Base-by-base conservation (phyloP, 257 asterid genomes). In the Anisodus tanguticus region DNA sequence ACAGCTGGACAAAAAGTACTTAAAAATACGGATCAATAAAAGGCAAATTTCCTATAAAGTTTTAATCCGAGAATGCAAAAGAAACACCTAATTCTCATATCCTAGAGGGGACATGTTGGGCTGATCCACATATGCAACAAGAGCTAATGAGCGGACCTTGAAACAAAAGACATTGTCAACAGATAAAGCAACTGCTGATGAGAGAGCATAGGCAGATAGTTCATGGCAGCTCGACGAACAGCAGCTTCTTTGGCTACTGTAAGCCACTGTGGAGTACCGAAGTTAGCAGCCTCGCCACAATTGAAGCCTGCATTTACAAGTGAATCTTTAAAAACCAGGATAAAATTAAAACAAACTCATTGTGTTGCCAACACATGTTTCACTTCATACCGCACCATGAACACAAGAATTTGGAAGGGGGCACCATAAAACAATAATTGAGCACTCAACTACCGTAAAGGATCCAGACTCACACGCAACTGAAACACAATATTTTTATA, bases 261-360 rank as follows among this genome's bases (percentile, higher is more conserved):
- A 87, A 96, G 99, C 99, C 99, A 96, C 90, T 88, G 88, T 17
- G 98, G 96, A 66, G 99, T 96, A 80, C 97, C 96, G 84, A 96
- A 96, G 90, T 96, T 96, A 81, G 99, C 98, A 86, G 99, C 99
- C 92, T 96, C 99, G 67, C 99, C 99, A 88, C 99, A 96, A 87
- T 92, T 96, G 86, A 94, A 96, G 84, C 99, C 99, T 96, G 88
- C 17, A 85, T 51, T 76, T 51, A 76, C 57, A 76, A 76, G 64
- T 12, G 64, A 35, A 53, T 53, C 62, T 51, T 76, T 76, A 63
- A 53, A 69, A 76, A 76, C 47, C 47, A 51, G 26, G 64, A 76
- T 53, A 76, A 76, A 76, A 15, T 26, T 26, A 31, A 51, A 12
- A 71, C 37, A 45, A 71, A 53, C 64, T 26, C 64, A 76, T n/a